A percentile compares a stretch with the other conserved stretches of the same genome.
Evolutionary conservation across 2,329 filamentous ascomycete genomes (phyloP).

Genomic region (Apiospora phragmitis): DNA sequence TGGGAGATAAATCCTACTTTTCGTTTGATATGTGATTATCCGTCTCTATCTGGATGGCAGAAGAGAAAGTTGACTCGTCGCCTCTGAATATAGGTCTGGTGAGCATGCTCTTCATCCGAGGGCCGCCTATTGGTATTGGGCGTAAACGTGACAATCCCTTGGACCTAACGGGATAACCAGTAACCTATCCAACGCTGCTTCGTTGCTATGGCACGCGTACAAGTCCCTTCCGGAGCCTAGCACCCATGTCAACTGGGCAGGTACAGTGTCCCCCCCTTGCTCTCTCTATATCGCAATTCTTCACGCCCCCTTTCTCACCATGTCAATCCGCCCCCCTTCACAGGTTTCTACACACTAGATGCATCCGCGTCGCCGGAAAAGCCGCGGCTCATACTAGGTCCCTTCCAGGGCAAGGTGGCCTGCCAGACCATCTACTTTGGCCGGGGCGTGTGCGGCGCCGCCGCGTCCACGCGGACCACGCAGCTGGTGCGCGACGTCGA

Average conservation of each 20-base stretch:
- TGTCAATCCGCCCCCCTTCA: neutral
- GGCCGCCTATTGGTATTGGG: neutral
- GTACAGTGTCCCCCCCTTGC: constrained; percentile 36
- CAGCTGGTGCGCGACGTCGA: constrained; percentile 73
- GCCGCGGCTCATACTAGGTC: constrained; percentile 69
- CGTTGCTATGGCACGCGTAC: constrained; percentile 78
- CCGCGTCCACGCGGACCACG: constrained; percentile 60
- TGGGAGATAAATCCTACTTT: neutral
- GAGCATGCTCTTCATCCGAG: neutral
- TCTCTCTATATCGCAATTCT: constrained; percentile 4
- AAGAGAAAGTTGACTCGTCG: neutral
- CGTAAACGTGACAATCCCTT: neutral
- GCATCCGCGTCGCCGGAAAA: constrained; percentile 35
- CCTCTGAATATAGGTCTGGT: neutral
- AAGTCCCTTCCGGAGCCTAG: constrained; percentile 69
- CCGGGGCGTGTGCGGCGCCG: constrained; percentile 73
- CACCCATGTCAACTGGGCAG: constrained; percentile 74
- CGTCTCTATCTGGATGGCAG: too few species aligned
- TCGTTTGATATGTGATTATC: constrained; percentile 41
- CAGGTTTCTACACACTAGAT: constrained; percentile 75
- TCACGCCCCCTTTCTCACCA: constrained; percentile 7
- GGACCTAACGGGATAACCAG: constrained; percentile 39
- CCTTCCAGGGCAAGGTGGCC: constrained; percentile 78
- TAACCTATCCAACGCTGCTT: constrained; percentile 75
- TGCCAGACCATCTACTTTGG: constrained; percentile 77